Evolutionary conservation across 768 basidiomycete species (phyloP), one percentile per base, ranked within the genome.

Genomic region (Leccinum sublutescens): DNA sequence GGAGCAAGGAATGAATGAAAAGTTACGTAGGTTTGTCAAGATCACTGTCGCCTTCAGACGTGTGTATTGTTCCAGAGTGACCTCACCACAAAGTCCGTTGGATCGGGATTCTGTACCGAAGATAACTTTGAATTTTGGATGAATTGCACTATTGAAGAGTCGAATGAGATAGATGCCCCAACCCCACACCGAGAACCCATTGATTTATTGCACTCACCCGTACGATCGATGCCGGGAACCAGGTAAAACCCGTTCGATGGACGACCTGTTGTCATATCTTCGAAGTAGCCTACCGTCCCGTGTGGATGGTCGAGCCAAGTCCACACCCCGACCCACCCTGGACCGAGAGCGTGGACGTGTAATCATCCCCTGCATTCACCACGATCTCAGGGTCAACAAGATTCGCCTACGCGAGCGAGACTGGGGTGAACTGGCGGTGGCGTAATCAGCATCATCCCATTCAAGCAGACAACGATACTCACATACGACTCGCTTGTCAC

Each of bases 251-350:
- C 83, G 57, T 85, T 85, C 14, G 73, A 69, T 0, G 81, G 79
- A 4, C 71, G 23, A 1, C 74, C 75, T 0, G 78, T 83, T 6
- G 59, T 54, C 21, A 64, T 68, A 60, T 84, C 82, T 38, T 79
- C 68, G 64, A 85, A 85, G 43, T 78, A 71, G 10, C 84, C 84
- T 1, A 84, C 71, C 0, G 82, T 85, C 14, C 81, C 81, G 0
- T 74, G 70, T 0, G 83, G 83, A 67, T 85, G 83, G 55, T 85
- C 84, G 1, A 86, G 72, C 83, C 83, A 85, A 5, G 83, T 80
- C 80, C 82, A 85, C 1, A 78, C 73, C 1, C 79, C 83, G 4
- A 85, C 84, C 1, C 84, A 12, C 80, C 79, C 49, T 70, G 68
- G 2, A 82, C 84, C 4, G 82, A 82, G 5, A 85, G 66, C 2